Evolutionary conservation across 192 early-diverging fungal genomes (phyloP).

Genomic region (Coemansia sp.): DNA sequence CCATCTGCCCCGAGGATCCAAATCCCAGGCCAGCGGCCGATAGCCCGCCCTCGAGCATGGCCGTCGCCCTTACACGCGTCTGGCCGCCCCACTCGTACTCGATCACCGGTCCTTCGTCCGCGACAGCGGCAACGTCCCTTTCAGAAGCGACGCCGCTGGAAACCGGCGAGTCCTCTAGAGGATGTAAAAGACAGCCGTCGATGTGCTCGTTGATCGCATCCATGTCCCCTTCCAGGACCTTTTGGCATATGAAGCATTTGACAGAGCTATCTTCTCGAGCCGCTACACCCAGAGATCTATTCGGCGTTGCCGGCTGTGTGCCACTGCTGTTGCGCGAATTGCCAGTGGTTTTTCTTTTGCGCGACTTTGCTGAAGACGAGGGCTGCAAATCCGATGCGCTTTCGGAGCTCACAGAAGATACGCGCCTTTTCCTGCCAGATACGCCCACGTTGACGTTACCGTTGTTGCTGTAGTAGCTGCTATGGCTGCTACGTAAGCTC

Average conservation of each 20-base stretch:
- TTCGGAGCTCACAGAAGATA: not conserved
- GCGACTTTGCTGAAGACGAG: not conserved
- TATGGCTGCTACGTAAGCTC: slow-evolving; percentile 2
- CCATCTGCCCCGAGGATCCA: slow-evolving; percentile 27
- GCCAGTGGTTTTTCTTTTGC: not conserved
- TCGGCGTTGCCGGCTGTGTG: not conserved
- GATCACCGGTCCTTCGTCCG: slow-evolving; percentile 52
- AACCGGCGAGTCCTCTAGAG: slow-evolving; percentile 24
- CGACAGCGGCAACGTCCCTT: not conserved
- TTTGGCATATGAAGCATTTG: slow-evolving; percentile 27
- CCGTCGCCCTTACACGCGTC: slow-evolving; percentile 70
- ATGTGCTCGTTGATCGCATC: slow-evolving; percentile 73
- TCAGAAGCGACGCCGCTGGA: not conserved
- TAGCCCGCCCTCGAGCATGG: slow-evolving; percentile 74
- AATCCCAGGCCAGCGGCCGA: slow-evolving; percentile 3
- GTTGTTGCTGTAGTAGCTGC: slow-evolving; percentile 3
- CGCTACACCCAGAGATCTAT: not conserved
- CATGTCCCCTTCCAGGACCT: slow-evolving; percentile 33
- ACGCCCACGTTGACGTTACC: slow-evolving; percentile 6
- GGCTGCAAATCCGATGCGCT: too few relatives aligned
- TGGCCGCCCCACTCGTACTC: slow-evolving; percentile 84
- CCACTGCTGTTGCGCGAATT: not conserved
- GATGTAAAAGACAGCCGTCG: slow-evolving; percentile 56
- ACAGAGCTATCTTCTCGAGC: not conserved
- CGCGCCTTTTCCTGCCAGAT: slow-evolving; percentile 5